A percentile compares a stretch with the other conserved stretches of the same genome.
Evolutionary conservation across 495 filamentous ascomycete species (phyloP).

Genomic region (Podospora australis): DNA sequence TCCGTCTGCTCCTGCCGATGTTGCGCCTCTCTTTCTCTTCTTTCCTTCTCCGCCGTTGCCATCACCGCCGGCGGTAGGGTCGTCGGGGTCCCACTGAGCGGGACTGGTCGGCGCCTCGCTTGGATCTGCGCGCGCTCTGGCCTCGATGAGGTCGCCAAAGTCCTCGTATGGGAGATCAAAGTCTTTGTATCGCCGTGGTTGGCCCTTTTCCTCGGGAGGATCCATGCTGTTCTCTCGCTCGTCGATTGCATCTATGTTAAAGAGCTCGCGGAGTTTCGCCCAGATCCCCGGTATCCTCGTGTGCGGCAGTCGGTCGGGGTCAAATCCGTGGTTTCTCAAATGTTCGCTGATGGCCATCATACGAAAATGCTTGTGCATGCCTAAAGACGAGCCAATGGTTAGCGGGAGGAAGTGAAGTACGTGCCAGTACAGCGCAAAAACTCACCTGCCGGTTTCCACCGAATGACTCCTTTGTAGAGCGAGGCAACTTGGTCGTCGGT

Average conservation of each 20-base stretch:
- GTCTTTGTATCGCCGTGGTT: constrained; percentile 51
- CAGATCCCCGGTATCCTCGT: constrained; percentile 87
- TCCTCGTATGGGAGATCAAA: constrained; percentile 75
- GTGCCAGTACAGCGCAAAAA: constrained; percentile 21
- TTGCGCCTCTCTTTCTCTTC: constrained; percentile 43
- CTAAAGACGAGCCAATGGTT: too few species aligned
- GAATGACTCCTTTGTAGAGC: constrained; percentile 79
- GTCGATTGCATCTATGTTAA: constrained; percentile 83
- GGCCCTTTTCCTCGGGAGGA: constrained; percentile 51
- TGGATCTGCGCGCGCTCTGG: constrained; percentile 52
- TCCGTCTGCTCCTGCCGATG: constrained; percentile 20
- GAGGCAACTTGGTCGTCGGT: constrained; percentile 91
- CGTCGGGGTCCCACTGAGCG: constrained; percentile 41
- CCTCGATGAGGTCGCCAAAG: constrained; percentile 69
- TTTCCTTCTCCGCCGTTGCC: constrained; percentile 16
- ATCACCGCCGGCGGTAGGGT: constrained; percentile 14
- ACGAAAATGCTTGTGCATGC: constrained; percentile 96
- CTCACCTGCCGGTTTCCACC: constrained; percentile 94
- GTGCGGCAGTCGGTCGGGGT: constrained; percentile 60
- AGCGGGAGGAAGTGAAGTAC: too few species aligned
- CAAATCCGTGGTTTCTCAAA: constrained; percentile 80
- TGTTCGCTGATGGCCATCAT: constrained; percentile 85
- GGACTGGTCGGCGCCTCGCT: constrained; percentile 53
- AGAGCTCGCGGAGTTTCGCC: constrained; percentile 75
- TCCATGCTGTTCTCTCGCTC: constrained; percentile 69